Percentiles rank a stretch among this genome's conserved stretches.
These are phyloP conservation scores for Sindora glabra DNA, from an alignment of 306 rosid genomes.

Conservation along the genomic window DNA sequence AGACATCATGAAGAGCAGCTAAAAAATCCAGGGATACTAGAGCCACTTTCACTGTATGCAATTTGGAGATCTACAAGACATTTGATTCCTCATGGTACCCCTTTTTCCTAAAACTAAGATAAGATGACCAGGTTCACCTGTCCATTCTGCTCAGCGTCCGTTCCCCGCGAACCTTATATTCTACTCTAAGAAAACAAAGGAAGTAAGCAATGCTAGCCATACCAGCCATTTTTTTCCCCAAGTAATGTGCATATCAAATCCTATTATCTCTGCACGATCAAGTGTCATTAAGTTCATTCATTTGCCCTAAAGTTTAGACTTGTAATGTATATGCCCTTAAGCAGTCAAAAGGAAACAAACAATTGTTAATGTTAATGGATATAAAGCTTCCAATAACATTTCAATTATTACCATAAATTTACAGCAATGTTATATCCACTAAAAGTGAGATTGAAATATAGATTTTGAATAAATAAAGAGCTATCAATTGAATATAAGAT, in stretches of 20 bases:
- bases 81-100: constrained; percentile 26
- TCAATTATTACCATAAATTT: constrained; percentile 62
- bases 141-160: constrained; percentile 43
- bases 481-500: no score
- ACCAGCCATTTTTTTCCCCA: background rate
- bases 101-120: constrained; percentile 27
- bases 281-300: constrained; percentile 7
- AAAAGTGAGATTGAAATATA: no score
- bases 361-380: constrained; percentile 19
- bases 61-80: constrained; percentile 9
- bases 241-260: background rate
- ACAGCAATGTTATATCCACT: no score
- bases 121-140: constrained; percentile 29
- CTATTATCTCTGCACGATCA: background rate
- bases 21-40: background rate
- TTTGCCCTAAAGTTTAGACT: background rate
- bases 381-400: constrained; percentile 77
- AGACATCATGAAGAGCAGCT: background rate
- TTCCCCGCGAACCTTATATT: constrained; percentile 55
- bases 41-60: constrained; percentile 7
- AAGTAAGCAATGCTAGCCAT: background rate
- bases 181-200: background rate
- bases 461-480: no score
- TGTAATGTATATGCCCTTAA: background rate
- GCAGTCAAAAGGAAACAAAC: constrained; percentile 12